phyloP scores from a whole-genome alignment of 345 rosid genomes.

The Citrus hindsii region DNA sequence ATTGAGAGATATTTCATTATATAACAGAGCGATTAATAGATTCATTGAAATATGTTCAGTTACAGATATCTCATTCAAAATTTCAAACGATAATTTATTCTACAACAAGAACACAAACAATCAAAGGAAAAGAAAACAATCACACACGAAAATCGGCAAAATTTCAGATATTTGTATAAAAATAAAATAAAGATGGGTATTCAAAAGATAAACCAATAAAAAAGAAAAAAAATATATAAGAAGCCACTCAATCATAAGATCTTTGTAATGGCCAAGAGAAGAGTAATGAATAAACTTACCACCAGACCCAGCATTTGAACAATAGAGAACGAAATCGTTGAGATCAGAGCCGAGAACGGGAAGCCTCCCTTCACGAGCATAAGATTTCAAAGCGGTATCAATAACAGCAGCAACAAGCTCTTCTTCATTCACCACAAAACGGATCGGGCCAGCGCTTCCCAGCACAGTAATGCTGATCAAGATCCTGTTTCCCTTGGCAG shows the following conservation, averaged over 20 bases:
- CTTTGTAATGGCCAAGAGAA: neutral
- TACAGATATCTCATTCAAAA: neutral
- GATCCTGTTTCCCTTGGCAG: constrained; percentile 62
- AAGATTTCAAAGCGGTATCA: constrained; percentile 71
- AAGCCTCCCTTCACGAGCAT: constrained; percentile 98
- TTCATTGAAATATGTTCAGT: neutral
- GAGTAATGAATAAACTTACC: constrained; percentile 30
- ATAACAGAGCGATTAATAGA: neutral
- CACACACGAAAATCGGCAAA: neutral
- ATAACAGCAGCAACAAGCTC: constrained; percentile 77
- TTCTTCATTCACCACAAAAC: constrained; percentile 76
- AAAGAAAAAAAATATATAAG: neutral
- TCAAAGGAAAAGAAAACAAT: neutral
- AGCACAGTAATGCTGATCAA: constrained; percentile 75
- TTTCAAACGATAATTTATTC: neutral
- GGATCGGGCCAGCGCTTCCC: constrained; percentile 97
- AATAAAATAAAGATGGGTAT: neutral
- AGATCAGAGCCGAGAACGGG: constrained; percentile 85
- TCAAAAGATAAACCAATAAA: neutral
- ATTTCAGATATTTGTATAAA: neutral
- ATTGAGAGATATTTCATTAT: neutral
- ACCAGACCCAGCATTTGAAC: constrained; percentile 58
- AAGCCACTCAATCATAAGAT: neutral
- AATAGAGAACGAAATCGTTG: constrained; percentile 74
- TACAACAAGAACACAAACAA: neutral